Evolutionary conservation across 352 stramenopile species (phyloP), one percentile per base, ranked within the genome.

Genomic region (Hyaloperonospora arabidopsidis): DNA sequence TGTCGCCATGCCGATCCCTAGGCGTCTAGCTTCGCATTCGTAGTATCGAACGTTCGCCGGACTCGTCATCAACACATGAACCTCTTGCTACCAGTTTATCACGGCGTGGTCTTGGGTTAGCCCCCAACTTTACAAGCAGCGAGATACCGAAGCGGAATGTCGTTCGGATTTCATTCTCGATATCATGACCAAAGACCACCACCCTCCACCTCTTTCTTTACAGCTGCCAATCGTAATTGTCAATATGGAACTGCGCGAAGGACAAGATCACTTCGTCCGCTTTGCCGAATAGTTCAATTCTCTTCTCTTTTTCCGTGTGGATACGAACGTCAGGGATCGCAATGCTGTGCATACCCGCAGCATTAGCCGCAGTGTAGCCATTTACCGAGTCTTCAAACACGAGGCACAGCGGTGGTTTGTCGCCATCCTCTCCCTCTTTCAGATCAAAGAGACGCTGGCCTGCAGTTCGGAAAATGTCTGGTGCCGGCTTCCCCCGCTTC

Each of bases 381-480:
- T 79, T 72, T 14, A 84, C 61, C 29, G 82, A 89, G 66, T 92
- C 82, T 45, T 92, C 82, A 46, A 90, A 87, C 49, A 89, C 76
- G 50, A 89, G 60, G 52, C 72, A 89, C 36, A 63, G 60, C n/a
- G 72, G 67, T 29, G 51, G 43, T 14, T 63, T 61, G 25, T 67
- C 54, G 25, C 58, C 64, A 17, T 63, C 49, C 5, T 69, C 54
- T 21, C 61, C 65, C 28, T 78, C 59, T 22, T 65, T 57, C 2
- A 73, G 50, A 35, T 67, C 59, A 47, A 83, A 72, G 17, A 91
- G 63, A 5, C 80, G 68, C 51, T 78, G 64, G 10, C 67, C 77
- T 2, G 83, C 80, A 5, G 68, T 73, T 32, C 84, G 66, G 51
- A 93, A 93, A 68, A 93, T 93, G 54, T 93, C 80, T 8, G 83